Evolutionary conservation across 2,329 filamentous ascomycete species (phyloP).

Genomic region (Catunica adiposa): DNA sequence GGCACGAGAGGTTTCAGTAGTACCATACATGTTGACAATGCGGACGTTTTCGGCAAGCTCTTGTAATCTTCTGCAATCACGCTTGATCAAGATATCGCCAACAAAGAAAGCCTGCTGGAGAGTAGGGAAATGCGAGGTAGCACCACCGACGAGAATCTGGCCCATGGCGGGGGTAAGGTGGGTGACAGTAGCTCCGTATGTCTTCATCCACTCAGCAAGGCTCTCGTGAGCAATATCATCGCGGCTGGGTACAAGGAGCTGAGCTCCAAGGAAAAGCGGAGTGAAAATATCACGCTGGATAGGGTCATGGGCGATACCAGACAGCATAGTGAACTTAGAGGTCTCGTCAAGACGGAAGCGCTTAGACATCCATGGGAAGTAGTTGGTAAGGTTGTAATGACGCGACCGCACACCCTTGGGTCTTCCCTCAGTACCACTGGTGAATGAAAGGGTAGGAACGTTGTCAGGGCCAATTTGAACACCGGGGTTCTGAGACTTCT

Average conservation of each 20-base stretch:
- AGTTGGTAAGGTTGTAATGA: slow-evolving; percentile 71
- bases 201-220: slow-evolving; percentile 74
- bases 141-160: slow-evolving; percentile 78
- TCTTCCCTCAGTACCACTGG: slow-evolving; percentile 56
- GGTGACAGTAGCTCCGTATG: slow-evolving; percentile 57
- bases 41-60: slow-evolving; percentile 55
- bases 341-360: slow-evolving; percentile 57
- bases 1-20: slow-evolving; percentile 66
- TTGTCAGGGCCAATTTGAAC: slow-evolving; percentile 78
- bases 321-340: slow-evolving; percentile 66
- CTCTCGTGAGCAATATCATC: slow-evolving; percentile 79
- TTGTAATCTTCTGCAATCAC: slow-evolving; percentile 64
- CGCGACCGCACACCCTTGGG: slow-evolving; percentile 80
- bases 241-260: slow-evolving; percentile 59
- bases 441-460: slow-evolving; percentile 58
- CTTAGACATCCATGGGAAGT: slow-evolving; percentile 88
- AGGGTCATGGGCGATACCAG: slow-evolving; percentile 61
- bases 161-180: slow-evolving; percentile 96
- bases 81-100: slow-evolving; percentile 73
- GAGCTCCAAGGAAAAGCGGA: slow-evolving; percentile 69
- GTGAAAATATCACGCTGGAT: slow-evolving; percentile 61
- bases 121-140: slow-evolving; percentile 56
- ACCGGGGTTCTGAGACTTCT: slow-evolving; percentile 41
- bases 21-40: slow-evolving; percentile 78
- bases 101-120: slow-evolving; percentile 79